Percentiles rank a stretch among this genome's conserved stretches.
phyloP scores from a whole-genome alignment of 73 alveolate genomes.

The Paramecium octaurelia region DNA sequence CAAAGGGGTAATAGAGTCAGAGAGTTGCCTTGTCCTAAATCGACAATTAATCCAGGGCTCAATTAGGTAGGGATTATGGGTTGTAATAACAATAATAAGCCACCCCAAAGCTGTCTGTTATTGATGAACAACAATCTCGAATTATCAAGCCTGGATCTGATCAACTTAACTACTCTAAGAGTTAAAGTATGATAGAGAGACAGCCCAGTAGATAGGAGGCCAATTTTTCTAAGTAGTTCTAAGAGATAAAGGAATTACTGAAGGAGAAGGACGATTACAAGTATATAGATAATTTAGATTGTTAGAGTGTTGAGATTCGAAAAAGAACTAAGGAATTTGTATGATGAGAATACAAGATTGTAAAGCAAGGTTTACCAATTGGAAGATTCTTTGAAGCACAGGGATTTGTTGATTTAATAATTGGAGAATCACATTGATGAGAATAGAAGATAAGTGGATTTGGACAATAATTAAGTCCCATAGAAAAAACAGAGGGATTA shows the following conservation, averaged over 20 bases:
- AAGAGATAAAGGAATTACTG: background rate
- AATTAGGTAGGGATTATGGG: background rate
- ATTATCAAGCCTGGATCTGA: background rate
- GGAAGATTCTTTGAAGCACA: background rate
- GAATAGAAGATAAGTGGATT: background rate
- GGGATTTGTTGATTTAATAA: background rate
- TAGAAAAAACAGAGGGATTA: background rate
- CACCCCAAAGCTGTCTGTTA: background rate
- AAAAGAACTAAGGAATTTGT: background rate
- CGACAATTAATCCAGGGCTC: background rate
- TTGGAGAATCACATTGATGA: constrained; percentile 7
- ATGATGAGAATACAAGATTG: constrained; percentile 12
- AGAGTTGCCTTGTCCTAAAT: background rate
- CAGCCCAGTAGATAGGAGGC: background rate
- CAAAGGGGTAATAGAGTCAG: background rate
- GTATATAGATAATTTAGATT: background rate
- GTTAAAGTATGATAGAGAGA: background rate
- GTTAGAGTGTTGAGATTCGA: background rate
- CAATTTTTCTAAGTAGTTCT: background rate
- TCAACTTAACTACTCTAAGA: background rate
- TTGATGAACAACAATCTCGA: background rate
- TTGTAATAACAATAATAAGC: background rate
- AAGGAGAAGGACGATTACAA: constrained; percentile 41
- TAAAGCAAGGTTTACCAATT: background rate
- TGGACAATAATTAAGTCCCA: background rate